phyloP scores from a whole-genome alignment of 2,329 filamentous ascomycete species.

The Botrytis medusae region DNA sequence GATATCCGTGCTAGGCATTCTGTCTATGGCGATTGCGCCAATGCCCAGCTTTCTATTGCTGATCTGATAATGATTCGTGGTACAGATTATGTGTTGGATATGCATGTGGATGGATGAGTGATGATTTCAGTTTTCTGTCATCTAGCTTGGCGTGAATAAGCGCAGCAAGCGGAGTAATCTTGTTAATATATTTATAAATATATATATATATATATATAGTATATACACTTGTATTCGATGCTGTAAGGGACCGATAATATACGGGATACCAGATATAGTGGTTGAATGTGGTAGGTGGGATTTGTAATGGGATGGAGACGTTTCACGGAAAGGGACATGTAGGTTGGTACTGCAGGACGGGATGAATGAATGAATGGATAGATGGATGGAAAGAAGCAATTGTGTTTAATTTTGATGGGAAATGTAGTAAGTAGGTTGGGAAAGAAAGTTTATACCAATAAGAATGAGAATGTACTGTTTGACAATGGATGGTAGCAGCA shows the following conservation, averaged over 20 bases:
- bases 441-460: background rate
- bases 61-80: constrained; percentile 2
- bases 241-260: constrained; percentile 13
- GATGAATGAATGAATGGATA: background rate
- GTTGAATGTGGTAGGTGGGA: background rate
- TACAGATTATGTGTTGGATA: background rate
- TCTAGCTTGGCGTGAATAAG: background rate
- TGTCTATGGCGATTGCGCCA: background rate
- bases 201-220: background rate
- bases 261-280: constrained; percentile 6
- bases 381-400: background rate
- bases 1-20: background rate
- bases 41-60: background rate
- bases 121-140: constrained; percentile 1
- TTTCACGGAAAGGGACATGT: constrained; percentile 12
- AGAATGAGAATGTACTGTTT: background rate
- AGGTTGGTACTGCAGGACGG: background rate
- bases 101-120: background rate
- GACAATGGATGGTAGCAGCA: background rate
- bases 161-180: background rate
- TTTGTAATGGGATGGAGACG: background rate
- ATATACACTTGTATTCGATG: background rate
- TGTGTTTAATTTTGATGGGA: background rate
- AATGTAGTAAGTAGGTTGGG: background rate
- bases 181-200: background rate